These are phyloP conservation scores for Blechomonas ayalai DNA, from an alignment of 208 protist genomes.

Conservation along the genomic window DNA sequence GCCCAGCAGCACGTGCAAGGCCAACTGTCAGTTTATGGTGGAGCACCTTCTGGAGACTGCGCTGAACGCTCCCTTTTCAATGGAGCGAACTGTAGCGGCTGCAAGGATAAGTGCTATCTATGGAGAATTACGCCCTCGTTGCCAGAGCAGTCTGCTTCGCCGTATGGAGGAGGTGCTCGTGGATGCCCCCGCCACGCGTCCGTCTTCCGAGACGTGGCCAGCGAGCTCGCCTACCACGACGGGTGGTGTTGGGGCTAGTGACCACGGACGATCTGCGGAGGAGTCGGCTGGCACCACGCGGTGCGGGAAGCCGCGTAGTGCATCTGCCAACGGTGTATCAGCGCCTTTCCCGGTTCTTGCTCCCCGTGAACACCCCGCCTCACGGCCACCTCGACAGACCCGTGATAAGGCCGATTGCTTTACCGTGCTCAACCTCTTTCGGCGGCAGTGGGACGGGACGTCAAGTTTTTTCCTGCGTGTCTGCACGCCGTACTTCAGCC, in stretches of 20 bases:
- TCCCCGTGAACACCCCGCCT: too few relatives aligned
- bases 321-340: too few relatives aligned
- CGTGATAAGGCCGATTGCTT: too few relatives aligned
- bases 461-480: conserved; percentile 54
- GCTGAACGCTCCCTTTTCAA: conserved; percentile 35
- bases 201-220: too few relatives aligned
- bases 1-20: conserved; percentile 13
- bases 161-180: conserved; percentile 44
- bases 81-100: conserved; percentile 28
- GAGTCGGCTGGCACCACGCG: too few relatives aligned
- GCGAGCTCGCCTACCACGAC: too few relatives aligned
- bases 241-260: too few relatives aligned
- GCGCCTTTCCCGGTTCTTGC: too few relatives aligned
- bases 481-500: conserved; percentile 60
- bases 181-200: conserved; percentile 11
- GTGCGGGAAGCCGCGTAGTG: too few relatives aligned
- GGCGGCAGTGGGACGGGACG: conserved; percentile 41
- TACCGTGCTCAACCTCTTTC: conserved; percentile 42
- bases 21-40: conserved; percentile 11
- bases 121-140: conserved; percentile 21
- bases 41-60: conserved; percentile 34
- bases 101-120: conserved; percentile 44
- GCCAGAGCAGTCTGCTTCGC: conserved; percentile 25
- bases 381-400: too few relatives aligned
- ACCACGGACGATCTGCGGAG: too few relatives aligned